Evolutionary conservation across 148 eudicot genomes (phyloP), one percentile per base, ranked within the genome.

Genomic region (Drosera capensis): DNA sequence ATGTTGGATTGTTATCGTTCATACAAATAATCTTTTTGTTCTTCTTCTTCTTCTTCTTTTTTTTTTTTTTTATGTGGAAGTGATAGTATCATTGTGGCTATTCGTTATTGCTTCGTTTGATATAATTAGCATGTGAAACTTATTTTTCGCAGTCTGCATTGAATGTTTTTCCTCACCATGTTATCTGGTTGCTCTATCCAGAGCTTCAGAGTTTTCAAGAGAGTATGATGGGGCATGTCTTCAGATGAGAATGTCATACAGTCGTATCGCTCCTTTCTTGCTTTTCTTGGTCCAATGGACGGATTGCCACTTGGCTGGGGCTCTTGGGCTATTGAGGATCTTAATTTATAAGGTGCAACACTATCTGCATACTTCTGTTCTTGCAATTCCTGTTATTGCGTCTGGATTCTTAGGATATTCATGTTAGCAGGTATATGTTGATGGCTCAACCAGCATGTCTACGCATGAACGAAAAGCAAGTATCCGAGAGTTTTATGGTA

Each of bases 201-300:
- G 97, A 63, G 97, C 97, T 24, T 75, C 97, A 25, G 97, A 88
- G 46, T 68, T 83, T 46, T 70, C 83, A n/a, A 57, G 83, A 54
- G 94, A 88, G 55, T 88, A 77, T 69, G 94, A 84, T 37, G 97
- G 97, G 6, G 86, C 94, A 7, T 88, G 84, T 44, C 63, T 88
- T 47, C 97, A 88, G 53, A 83, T 88, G 97, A 75, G 97, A 69
- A 80, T 88, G 75, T 83, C 97, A 0, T 88, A 83, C 53, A 86
- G 94, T 54, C 94, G 94, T 18, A 92, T 75, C 24, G 97, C 97
- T 14, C 90, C 83, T 46, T 58, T 88, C 62, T 71, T 88, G 58
- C 94, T 88, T 55, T 88, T 88, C 72, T 66, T 88, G 25, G 94
- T 88, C 14, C 97, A 88, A 40, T 88, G 97, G 97, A 80, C 94